Conservation (phyloP, 306 rosid genomes). For the Medicago ruthenica region DNA sequence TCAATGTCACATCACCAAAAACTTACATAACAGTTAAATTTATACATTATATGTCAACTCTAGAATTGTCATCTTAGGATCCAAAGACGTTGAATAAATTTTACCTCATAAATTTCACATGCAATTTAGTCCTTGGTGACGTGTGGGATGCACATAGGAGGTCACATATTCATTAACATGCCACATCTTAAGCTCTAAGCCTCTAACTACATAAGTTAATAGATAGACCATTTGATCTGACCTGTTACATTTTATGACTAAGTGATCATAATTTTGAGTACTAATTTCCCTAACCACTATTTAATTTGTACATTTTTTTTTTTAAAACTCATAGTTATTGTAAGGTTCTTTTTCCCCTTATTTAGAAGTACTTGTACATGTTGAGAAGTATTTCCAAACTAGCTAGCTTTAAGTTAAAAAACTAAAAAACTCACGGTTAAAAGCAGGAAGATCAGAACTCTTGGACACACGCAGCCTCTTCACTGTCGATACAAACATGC, state of each 20-base stretch:
- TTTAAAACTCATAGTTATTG: too few relatives aligned
- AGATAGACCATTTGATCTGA: background rate
- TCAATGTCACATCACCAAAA: background rate
- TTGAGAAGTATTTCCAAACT: background rate
- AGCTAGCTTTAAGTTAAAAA: background rate
- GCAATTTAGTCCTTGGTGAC: too few relatives aligned
- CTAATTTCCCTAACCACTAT: background rate
- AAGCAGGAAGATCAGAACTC: slow-evolving; percentile 73
- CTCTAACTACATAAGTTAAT: background rate
- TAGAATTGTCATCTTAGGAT: too few relatives aligned
- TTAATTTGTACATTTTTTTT: too few relatives aligned
- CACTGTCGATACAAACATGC: slow-evolving; percentile 88
- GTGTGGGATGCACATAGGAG: too few relatives aligned
- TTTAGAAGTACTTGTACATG: background rate
- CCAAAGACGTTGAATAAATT: too few relatives aligned
- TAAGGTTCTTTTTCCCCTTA: too few relatives aligned
- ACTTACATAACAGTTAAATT: background rate
- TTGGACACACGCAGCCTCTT: slow-evolving; percentile 86
- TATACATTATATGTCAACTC: too few relatives aligned
- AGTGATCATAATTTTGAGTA: too few relatives aligned
- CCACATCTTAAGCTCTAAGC: background rate
- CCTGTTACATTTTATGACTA: background rate
- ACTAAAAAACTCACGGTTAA: slow-evolving; percentile 60
- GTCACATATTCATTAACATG: too few relatives aligned
- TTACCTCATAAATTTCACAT: background rate